phyloP scores from a whole-genome alignment of 805 yeast species.

The Candida khao-thaluensis region DNA sequence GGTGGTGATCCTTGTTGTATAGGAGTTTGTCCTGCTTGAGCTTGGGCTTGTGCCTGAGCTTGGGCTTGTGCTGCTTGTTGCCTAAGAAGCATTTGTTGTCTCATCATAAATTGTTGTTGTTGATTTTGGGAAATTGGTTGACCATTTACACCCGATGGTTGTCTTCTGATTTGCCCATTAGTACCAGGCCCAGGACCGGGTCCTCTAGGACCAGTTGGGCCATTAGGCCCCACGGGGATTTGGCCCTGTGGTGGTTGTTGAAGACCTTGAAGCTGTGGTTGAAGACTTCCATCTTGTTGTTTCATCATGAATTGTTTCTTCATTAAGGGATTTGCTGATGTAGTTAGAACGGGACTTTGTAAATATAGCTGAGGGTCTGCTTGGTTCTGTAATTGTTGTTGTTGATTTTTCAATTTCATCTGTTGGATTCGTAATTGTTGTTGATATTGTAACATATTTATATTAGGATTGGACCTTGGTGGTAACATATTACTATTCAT shows the following conservation, averaged over 20 bases:
- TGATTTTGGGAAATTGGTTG: slow-evolving; percentile 28
- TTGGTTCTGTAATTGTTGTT: slow-evolving; percentile 21
- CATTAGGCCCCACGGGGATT: slow-evolving; percentile 8
- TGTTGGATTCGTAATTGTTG: slow-evolving; percentile 26
- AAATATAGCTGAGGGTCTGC: slow-evolving; percentile 17
- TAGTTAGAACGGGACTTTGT: slow-evolving; percentile 18
- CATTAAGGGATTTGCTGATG: slow-evolving; percentile 15
- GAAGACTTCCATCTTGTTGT: slow-evolving; percentile 11
- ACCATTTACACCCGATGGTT: slow-evolving; percentile 4
- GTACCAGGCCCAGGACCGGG: slow-evolving; percentile 3
- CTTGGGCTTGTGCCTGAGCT: slow-evolving; percentile 14
- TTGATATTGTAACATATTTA: slow-evolving; percentile 20
- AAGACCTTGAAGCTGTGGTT: slow-evolving; percentile 3
- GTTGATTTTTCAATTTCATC: slow-evolving; percentile 23
- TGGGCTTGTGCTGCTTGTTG: slow-evolving; percentile 17
- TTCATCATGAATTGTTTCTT: slow-evolving; percentile 21
- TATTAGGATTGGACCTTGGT: slow-evolving; percentile 13
- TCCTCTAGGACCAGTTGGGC: slow-evolving; percentile 1
- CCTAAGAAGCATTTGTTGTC: slow-evolving; percentile 26
- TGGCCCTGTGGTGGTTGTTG: slow-evolving; percentile 13
- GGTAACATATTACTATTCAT: slow-evolving; percentile 12
- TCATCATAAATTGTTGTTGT: slow-evolving; percentile 25
- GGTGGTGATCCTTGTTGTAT: slow-evolving; percentile 9
- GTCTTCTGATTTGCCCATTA: slow-evolving; percentile 2
- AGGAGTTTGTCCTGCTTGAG: slow-evolving; percentile 12